Evolutionary conservation across 306 rosid species (phyloP).

Genomic region (Begonia loranthoides): DNA sequence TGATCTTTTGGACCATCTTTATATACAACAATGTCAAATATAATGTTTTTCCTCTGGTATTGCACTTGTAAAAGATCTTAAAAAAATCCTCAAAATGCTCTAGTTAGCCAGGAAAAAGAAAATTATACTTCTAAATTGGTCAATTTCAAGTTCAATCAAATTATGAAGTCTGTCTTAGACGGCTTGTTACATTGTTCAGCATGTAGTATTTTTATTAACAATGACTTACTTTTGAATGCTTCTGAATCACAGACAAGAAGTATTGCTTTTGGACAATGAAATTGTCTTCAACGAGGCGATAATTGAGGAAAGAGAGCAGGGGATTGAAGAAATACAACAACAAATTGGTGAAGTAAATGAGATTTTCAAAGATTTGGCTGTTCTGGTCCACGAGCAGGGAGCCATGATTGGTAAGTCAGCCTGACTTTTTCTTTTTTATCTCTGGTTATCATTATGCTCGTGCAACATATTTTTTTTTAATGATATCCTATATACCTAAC

Average conservation of each 20-base stretch:
- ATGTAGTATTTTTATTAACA: too few species aligned
- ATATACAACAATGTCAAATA: too few species aligned
- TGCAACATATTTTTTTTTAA: constrained; percentile 6
- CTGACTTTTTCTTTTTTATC: constrained; percentile 9
- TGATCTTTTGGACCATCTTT: too few species aligned
- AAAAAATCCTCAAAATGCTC: too few species aligned
- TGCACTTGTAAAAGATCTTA: too few species aligned
- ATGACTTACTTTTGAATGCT: constrained; percentile 3
- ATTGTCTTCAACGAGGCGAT: constrained; percentile 89
- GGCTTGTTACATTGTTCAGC: too few species aligned
- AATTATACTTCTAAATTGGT: too few species aligned
- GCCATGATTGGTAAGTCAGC: constrained; percentile 54
- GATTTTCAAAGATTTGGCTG: constrained; percentile 91
- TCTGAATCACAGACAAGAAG: constrained; percentile 65
- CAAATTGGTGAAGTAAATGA: constrained; percentile 97
- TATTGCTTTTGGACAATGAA: constrained; percentile 72
- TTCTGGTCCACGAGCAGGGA: constrained; percentile 93
- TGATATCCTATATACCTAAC: constrained; percentile 14
- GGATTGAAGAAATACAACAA: constrained; percentile 88
- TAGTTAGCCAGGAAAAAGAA: too few species aligned
- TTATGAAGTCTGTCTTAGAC: too few species aligned
- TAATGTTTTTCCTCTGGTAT: too few species aligned
- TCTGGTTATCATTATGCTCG: constrained; percentile 7
- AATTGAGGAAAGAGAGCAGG: constrained; percentile 95
- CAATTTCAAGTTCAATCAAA: too few species aligned